Conservation (phyloP, 2,329 filamentous ascomycete genomes). For the Tricladium varicosporioides region DNA sequence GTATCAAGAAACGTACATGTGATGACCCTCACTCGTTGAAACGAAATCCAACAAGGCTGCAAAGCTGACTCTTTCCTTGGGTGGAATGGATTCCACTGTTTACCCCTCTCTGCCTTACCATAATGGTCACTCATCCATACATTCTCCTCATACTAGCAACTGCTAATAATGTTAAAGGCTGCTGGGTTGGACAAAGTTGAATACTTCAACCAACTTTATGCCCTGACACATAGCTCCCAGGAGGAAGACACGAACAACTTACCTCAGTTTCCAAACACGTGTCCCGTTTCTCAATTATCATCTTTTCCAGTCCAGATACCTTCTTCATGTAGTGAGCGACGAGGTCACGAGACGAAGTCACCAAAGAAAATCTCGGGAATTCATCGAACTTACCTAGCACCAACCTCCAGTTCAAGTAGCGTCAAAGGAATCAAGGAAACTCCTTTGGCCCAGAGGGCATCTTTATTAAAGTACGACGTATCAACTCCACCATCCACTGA, state of each 20-base stretch:
- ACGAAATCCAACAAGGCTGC: no score
- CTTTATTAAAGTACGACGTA: constrained; percentile 24
- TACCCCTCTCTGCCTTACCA: no score
- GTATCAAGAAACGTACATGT: no score
- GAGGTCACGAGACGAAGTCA: constrained; percentile 8
- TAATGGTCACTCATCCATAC: no score
- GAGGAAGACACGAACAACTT: constrained; percentile 25
- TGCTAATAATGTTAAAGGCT: not conserved
- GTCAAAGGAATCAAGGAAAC: constrained; percentile 14
- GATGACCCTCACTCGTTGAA: no score
- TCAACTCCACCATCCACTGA: constrained; percentile 12
- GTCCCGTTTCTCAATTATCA: constrained; percentile 39
- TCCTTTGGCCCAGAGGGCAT: constrained; percentile 13
- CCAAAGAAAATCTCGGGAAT: constrained; percentile 22
- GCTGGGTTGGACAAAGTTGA: constrained; percentile 18
- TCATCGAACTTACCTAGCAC: constrained; percentile 24
- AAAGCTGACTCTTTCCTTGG: no score
- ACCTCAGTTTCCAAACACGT: constrained; percentile 10
- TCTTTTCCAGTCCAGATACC: constrained; percentile 37
- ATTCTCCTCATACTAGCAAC: not conserved
- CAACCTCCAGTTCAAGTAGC: constrained; percentile 15
- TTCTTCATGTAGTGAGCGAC: constrained; percentile 28
- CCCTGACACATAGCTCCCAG: constrained; percentile 28
- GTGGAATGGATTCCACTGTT: no score
- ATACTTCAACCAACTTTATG: constrained; percentile 27